Evolutionary conservation across 2,329 filamentous ascomycete genomes (phyloP), one percentile per base, ranked within the genome.

Genomic region (Ophiocordyceps polyrhachis-furcata): DNA sequence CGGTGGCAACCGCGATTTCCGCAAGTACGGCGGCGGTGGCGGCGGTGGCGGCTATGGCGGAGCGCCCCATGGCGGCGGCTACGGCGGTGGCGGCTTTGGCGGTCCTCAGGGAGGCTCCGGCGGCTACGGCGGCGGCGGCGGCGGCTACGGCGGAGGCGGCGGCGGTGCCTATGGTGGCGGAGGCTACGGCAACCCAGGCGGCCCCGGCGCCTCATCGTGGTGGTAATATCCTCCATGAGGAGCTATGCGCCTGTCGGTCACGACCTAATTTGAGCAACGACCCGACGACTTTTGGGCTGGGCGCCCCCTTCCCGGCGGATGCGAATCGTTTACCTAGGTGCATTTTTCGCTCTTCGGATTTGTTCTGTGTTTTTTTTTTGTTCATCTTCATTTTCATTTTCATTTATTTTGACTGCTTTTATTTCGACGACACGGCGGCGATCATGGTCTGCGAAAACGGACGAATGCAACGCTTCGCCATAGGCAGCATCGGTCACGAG

Each of bases 1-100:
- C 48, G 79, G 83, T 58, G 70, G 81, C 55, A 93, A 80, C 64
- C 87, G 88, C 60, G 91, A 96, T 63, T 86, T 91, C 71, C 86
- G 91, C 67, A 87, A 87, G 64, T 76, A 75, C 49, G 79, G 76
- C 46, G 79, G 75, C 38, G 69, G 72, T 46, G 69, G 69, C 48
- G 64, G 66, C 44, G 64, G 65, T 48, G 64, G 68, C 49, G 63
- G 61, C 46, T 58, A 56, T 43, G 51, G 52, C n/a, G 55, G 53
- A 17, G 49, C 51, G n/a, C 52, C 49, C 41, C 55, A 54, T 45
- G 51, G 47, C 49, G 58, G 61, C 50, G 60, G 62, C 47, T 65
- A 60, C 49, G 65, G 64, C 47, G 63, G 69, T 47, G 63, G 58
- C 42, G 53, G 51, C 44, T 55, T 50, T 40, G 51, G 53, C 31